These are phyloP conservation scores for Sphagnum magellanicum DNA, from an alignment of 228 moss, liverwort and hornwort species.

Conservation along the genomic window DNA sequence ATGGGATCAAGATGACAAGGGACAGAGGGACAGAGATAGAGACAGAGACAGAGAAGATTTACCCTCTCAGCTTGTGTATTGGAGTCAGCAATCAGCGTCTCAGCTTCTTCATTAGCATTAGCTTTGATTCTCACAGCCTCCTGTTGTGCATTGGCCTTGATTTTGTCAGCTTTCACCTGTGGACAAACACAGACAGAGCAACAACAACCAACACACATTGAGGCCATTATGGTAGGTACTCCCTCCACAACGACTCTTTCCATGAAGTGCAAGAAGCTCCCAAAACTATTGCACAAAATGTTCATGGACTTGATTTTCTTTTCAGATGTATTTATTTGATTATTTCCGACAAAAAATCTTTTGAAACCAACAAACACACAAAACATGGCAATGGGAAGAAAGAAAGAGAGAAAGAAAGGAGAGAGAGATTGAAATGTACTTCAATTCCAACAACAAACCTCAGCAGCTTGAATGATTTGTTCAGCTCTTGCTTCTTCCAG, in stretches of 20 bases:
- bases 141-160: constrained; percentile 61
- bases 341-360: too few relatives aligned
- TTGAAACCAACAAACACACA: too few relatives aligned
- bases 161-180: constrained; percentile 67
- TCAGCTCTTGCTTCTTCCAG: constrained; percentile 77
- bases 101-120: constrained; percentile 30
- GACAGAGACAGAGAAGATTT: neutral
- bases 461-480: constrained; percentile 32
- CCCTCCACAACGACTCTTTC: neutral
- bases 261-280: neutral
- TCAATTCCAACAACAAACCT: constrained; percentile 20
- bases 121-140: constrained; percentile 48
- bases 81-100: constrained; percentile 38
- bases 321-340: too few relatives aligned
- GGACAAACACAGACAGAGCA: neutral
- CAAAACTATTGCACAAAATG: neutral
- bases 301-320: too few relatives aligned
- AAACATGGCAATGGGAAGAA: too few relatives aligned
- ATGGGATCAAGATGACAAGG: too few relatives aligned
- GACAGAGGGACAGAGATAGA: too few relatives aligned
- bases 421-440: too few relatives aligned
- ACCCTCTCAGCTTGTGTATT: constrained; percentile 37
- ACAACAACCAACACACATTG: too few relatives aligned
- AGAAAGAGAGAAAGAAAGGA: too few relatives aligned
- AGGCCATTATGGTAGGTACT: too few relatives aligned